Evolutionary conservation across 2,329 filamentous ascomycete species (phyloP), one percentile per base, ranked within the genome.

Genomic region (Colletotrichum abscissum): DNA sequence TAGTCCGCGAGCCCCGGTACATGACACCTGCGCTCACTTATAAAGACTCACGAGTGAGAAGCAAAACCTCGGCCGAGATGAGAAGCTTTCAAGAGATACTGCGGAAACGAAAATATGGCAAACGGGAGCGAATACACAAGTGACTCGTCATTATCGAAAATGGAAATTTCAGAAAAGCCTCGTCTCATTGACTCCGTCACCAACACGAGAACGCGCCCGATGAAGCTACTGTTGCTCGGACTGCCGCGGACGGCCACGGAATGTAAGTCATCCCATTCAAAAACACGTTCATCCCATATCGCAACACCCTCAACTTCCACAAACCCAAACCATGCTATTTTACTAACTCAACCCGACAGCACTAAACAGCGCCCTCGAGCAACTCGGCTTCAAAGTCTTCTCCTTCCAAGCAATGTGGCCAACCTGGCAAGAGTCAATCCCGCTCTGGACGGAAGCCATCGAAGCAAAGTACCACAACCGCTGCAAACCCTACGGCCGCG

Each of bases 321-420:
- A 49, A 49, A 1, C 19, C 19, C 8, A 49, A 11, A 1, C 19
- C 42, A 49, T 49, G 8, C 7, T 0, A 7, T 22, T 3, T 5
- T 22, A 11, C 42, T 49, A 5, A 49, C 42, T 22, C 42, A 49
- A 22, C 7, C 7, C 42, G 7, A 22, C 42, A 49, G 42, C 42
- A 49, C 42, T 49, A 11, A 49, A 49, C 8, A 49, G 35, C 16
- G 60, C 60, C 1, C 38, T 63, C 1, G 60, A 63, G 14, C 33
- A 63, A 2, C 60, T 52, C 1, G 60, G 35, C 24, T 63, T 42
- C 38, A 63, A 52, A 46, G 60, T 63, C 16, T 52, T 63, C 26
- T 63, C 60, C 38, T 63, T 63, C 60, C 60, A 63, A 26, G 35
- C 60, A 24, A 63, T 63, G 60, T 63, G 60, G 60, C 38, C 60